Evolutionary conservation across 805 yeast species (phyloP).

Genomic region (Saccharomycopsis babjevae): DNA sequence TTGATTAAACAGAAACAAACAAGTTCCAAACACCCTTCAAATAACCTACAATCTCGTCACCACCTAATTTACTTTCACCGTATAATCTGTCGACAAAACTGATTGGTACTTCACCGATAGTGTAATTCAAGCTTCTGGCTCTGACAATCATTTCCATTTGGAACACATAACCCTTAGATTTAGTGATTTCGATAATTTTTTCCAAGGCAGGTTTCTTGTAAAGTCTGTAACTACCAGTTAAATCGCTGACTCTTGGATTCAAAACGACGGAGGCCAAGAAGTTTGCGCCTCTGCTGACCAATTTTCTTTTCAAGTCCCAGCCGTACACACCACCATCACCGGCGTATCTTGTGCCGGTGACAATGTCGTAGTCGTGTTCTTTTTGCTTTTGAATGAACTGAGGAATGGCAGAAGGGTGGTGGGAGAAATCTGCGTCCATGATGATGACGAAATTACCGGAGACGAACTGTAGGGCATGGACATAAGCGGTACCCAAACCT

Average conservation of each 20-base stretch:
- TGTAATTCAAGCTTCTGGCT: conserved; percentile 62
- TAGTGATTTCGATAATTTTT: conserved; percentile 55
- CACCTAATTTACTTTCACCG: conserved; percentile 72
- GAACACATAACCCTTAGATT: conserved; percentile 72
- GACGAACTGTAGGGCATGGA: conserved; percentile 62
- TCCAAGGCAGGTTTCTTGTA: conserved; percentile 62
- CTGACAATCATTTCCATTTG: conserved; percentile 87
- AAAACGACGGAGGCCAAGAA: conserved; percentile 62
- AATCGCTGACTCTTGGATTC: conserved; percentile 63
- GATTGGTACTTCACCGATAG: conserved; percentile 71
- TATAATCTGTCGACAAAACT: conserved; percentile 69
- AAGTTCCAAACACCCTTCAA: conserved; percentile 67
- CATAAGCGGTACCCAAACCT: conserved; percentile 74
- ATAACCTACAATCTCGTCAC: conserved; percentile 71
- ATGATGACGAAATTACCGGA: conserved; percentile 68
- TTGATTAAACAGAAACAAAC: conserved; percentile 45
- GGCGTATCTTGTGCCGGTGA: conserved; percentile 49
- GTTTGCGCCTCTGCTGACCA: conserved; percentile 73
- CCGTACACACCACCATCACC: conserved; percentile 80
- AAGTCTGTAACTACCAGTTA: conserved; percentile 69
- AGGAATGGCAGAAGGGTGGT: conserved; percentile 74
- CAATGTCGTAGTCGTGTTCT: conserved; percentile 40
- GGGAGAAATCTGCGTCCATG: conserved; percentile 81
- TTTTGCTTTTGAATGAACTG: conserved; percentile 55
- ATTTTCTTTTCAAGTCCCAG: conserved; percentile 72